Percentiles rank a stretch among this genome's conserved stretches.
These are phyloP conservation scores for Globisporangium radiosum DNA, from an alignment of 352 stramenopile species.

Conservation along the genomic window DNA sequence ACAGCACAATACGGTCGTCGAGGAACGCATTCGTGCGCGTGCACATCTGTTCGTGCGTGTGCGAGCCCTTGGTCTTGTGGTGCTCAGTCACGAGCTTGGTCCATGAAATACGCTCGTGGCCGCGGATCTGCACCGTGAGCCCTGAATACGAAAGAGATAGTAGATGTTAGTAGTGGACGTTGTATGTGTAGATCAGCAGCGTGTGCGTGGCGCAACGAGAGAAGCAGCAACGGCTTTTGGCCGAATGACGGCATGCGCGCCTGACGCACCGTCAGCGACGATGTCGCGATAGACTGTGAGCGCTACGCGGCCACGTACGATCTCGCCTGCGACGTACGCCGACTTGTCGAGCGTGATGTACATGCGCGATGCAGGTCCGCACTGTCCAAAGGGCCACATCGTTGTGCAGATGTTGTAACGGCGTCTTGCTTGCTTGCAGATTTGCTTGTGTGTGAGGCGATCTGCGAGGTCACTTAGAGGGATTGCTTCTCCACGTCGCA, in stretches of 20 bases:
- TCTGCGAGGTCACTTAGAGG: neutral
- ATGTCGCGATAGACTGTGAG: constrained; percentile 6
- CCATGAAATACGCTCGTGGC: constrained; percentile 9
- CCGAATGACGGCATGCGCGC: no score
- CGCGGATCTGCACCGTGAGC: constrained; percentile 4
- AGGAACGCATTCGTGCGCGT: constrained; percentile 11
- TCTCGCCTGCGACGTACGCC: constrained; percentile 10
- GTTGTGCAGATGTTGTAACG: neutral
- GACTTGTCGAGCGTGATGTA: constrained; percentile 9
- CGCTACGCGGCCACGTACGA: constrained; percentile 7
- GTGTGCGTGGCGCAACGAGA: neutral
- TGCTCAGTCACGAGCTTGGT: constrained; percentile 1
- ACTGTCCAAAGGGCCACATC: neutral
- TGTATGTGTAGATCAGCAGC: no score
- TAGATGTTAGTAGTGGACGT: neutral
- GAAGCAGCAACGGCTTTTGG: no score
- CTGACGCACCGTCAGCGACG: constrained; percentile 8
- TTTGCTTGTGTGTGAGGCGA: no score
- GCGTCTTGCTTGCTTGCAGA: neutral
- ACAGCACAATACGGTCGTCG: constrained; percentile 14
- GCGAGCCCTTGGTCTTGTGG: neutral
- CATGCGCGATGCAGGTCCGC: neutral
- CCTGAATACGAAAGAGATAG: neutral
- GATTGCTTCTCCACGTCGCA: no score
- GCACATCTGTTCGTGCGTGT: constrained; percentile 1